Evolutionary conservation across 2,329 filamentous ascomycete genomes (phyloP).

Genomic region (Zelopaecilomyces penicillatus): DNA sequence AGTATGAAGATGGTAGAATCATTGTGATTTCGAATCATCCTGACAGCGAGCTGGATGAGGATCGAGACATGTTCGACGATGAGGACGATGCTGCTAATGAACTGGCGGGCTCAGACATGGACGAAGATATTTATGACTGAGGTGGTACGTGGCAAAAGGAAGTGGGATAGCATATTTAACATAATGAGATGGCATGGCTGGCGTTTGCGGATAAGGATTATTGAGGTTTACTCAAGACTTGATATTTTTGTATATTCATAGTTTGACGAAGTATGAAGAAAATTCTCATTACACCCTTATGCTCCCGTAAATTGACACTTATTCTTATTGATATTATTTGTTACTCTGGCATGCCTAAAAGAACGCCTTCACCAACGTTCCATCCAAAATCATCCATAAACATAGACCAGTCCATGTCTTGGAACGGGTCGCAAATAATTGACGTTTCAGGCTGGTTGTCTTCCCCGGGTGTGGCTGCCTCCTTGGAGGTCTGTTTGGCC

Average conservation of each 20-base stretch:
- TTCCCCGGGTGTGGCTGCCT: neutral
- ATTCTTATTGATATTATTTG: neutral
- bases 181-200: too few relatives aligned
- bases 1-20: constrained; percentile 71
- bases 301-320: neutral
- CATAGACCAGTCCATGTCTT: constrained; percentile 41
- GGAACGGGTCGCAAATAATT: constrained; percentile 26
- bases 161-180: too few relatives aligned
- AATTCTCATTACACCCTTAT: too few relatives aligned
- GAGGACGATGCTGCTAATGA: constrained; percentile 66
- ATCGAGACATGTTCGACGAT: constrained; percentile 66
- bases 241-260: too few relatives aligned
- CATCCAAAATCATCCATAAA: constrained; percentile 44
- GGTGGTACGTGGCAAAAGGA: neutral
- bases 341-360: constrained; percentile 20
- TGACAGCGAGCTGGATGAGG: constrained; percentile 51
- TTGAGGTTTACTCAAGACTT: too few relatives aligned
- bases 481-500: neutral
- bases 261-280: too few relatives aligned
- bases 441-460: neutral
- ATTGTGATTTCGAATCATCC: constrained; percentile 74
- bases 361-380: constrained; percentile 23
- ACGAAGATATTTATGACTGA: constrained; percentile 46
- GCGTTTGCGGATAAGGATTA: too few relatives aligned
- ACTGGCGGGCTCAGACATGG: constrained; percentile 50